These are phyloP conservation scores for Grigorovia jiainica DNA, from an alignment of 805 yeast species.

Conservation along the genomic window DNA sequence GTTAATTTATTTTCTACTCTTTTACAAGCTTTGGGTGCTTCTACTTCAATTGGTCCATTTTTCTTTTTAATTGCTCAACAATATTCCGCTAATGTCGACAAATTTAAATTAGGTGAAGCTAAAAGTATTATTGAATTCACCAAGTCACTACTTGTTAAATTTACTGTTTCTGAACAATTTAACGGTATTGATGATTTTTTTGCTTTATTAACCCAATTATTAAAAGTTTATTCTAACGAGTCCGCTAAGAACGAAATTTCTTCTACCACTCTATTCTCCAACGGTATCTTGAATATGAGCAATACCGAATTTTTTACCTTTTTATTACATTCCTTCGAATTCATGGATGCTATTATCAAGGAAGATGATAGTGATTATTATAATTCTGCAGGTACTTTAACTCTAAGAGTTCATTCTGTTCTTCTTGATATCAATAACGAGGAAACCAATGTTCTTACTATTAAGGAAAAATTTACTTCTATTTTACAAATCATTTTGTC, in stretches of 20 bases:
- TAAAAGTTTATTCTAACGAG: constrained; percentile 35
- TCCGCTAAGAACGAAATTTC: constrained; percentile 31
- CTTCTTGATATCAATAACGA: constrained; percentile 33
- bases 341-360: constrained; percentile 42
- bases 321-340: constrained; percentile 45
- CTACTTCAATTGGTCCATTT: constrained; percentile 57
- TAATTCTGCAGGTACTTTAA: constrained; percentile 31
- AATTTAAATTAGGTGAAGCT: constrained; percentile 57
- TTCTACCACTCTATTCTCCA: constrained; percentile 54
- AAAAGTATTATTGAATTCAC: constrained; percentile 63
- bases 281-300: constrained; percentile 43
- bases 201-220: constrained; percentile 25
- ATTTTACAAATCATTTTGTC: constrained; percentile 19
- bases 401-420: constrained; percentile 43
- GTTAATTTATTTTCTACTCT: constrained; percentile 74
- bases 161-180: constrained; percentile 60
- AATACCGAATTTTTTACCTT: constrained; percentile 39
- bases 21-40: constrained; percentile 63
- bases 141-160: constrained; percentile 56
- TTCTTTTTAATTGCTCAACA: constrained; percentile 76
- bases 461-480: constrained; percentile 20
- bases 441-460: constrained; percentile 4
- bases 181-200: constrained; percentile 43
- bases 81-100: constrained; percentile 44
- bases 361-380: constrained; percentile 28